A percentile compares a stretch with the other conserved stretches of the same genome.
Conservation (phyloP, 2,329 filamentous ascomycete genomes). For the Knufia petricola region DNA sequence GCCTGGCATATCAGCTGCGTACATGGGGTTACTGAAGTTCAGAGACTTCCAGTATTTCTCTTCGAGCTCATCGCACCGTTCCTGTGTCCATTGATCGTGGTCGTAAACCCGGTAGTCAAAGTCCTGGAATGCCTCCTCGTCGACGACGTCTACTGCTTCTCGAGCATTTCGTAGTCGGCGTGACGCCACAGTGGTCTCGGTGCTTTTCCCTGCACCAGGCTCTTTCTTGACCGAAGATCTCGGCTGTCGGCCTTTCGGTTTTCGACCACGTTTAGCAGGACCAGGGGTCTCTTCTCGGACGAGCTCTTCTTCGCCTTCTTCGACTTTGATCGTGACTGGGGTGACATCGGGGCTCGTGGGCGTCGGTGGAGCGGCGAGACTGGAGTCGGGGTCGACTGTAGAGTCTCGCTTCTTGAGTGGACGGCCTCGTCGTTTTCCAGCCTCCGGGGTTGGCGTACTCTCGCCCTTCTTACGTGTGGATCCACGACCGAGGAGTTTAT, state of each 20-base stretch:
- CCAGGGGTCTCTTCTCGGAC: conserved; percentile 22
- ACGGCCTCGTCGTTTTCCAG: conserved; percentile 35
- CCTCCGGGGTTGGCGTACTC: conserved; percentile 30
- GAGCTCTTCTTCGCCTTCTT: conserved; percentile 27
- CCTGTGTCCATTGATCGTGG: conserved; percentile 76
- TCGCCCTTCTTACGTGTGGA: conserved; percentile 33
- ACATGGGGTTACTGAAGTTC: conserved; percentile 88
- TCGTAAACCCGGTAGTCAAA: conserved; percentile 84
- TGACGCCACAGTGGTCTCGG: conserved; percentile 67
- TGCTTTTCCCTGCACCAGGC: conserved; percentile 37
- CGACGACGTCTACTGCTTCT: conserved; percentile 67
- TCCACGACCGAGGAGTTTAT: conserved; percentile 21
- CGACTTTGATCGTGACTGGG: conserved; percentile 29
- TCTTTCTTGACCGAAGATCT: conserved; percentile 50
- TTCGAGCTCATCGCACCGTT: conserved; percentile 90
- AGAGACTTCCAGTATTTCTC: conserved; percentile 95
- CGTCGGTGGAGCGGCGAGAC: conserved; percentile 41
- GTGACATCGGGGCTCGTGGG: conserved; percentile 41
- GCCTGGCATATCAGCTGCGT: conserved; percentile 92
- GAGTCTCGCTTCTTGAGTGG: conserved; percentile 34
- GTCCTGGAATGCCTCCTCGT: conserved; percentile 80
- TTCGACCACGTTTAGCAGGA: conserved; percentile 32
- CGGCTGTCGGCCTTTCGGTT: conserved; percentile 27
- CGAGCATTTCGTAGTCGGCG: conserved; percentile 74
- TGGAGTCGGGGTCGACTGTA: conserved; percentile 30